Base-by-base conservation (phyloP, 2,329 filamentous ascomycete species). In the Cladophialophora bantiana region DNA sequence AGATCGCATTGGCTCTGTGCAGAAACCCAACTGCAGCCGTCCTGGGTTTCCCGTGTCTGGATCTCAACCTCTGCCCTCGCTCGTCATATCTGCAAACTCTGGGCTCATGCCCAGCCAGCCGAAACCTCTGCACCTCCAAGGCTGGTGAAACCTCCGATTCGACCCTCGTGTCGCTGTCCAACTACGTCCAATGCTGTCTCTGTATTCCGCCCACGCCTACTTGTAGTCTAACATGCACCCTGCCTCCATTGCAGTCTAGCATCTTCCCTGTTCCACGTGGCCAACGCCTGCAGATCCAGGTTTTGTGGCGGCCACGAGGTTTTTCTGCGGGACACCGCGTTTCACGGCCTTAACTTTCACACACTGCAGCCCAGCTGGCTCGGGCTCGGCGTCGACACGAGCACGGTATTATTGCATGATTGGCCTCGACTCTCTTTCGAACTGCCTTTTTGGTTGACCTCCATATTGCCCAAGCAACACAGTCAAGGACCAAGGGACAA, bases 251-350 rank as follows among this genome's bases (percentile, higher is more conserved):
- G 34, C 53, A 35, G 34, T 35, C 53, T 55, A 35, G 32, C 34
- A 31, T 54, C 35, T 53, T 52, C n/a, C 55, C 9, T 38, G 31
- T 59, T 59, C 57, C 59, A 61, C 59, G 59, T 61, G 59, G 59
- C 59, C 45, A 35, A 45, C 40, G 32, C 57, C 42, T 12, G 26
- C 34, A 15, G 20, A 32, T 34, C 48, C 55, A 40, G 55, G 15
- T 40, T 34, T 61, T 61, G 59, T 61, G 59, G 59, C 59, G 50
- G 59, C 59, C 59, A 61, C 59, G 59, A 54, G 59, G 48, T 53
- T 36, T 35, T 61, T 20, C 59, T 54, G 48, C 42, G 18, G 48
- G 34, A 61, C 35, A 42, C 20, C 12, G 53, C n/a, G 53, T 36
- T 35, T 18, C 53, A 36, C 53, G n/a, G 53, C 53, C 7, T 54